A percentile compares a stretch with the other conserved stretches of the same genome.
Conservation (phyloP, 2,329 filamentous ascomycete species). For the Chalaropsis thielavioides region DNA sequence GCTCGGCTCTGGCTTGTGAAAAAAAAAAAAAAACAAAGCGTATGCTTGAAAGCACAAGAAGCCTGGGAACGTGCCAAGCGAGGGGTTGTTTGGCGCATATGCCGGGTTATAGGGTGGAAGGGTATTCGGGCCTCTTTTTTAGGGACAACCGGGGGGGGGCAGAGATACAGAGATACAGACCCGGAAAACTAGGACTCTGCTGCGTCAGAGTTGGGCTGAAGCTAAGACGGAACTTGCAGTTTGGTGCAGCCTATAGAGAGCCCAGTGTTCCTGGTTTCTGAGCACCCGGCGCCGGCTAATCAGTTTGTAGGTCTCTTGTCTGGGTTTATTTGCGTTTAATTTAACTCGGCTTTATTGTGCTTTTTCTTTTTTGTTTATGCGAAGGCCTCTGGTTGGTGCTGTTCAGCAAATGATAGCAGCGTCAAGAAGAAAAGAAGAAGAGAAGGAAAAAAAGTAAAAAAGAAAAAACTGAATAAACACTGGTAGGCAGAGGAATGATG, state of each 20-base stretch:
- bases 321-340: background rate
- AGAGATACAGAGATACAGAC: background rate
- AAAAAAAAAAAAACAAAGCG: background rate
- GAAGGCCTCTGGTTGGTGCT: background rate
- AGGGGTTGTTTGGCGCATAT: background rate
- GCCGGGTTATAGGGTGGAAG: background rate
- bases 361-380: background rate
- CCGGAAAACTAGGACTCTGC: background rate
- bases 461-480: too few relatives aligned
- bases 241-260: background rate
- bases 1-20: background rate
- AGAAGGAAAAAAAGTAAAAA: too few relatives aligned
- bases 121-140: background rate
- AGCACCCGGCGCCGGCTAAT: background rate
- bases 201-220: background rate
- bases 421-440: too few relatives aligned
- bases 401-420: background rate
- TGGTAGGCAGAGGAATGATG: too few relatives aligned
- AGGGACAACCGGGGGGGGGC: background rate
- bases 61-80: too few relatives aligned
- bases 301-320: background rate
- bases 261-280: background rate
- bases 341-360: background rate
- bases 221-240: background rate
- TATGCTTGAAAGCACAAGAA: background rate